phyloP scores from a whole-genome alignment of 352 stramenopile genomes.

The Phytopythium vexans region DNA sequence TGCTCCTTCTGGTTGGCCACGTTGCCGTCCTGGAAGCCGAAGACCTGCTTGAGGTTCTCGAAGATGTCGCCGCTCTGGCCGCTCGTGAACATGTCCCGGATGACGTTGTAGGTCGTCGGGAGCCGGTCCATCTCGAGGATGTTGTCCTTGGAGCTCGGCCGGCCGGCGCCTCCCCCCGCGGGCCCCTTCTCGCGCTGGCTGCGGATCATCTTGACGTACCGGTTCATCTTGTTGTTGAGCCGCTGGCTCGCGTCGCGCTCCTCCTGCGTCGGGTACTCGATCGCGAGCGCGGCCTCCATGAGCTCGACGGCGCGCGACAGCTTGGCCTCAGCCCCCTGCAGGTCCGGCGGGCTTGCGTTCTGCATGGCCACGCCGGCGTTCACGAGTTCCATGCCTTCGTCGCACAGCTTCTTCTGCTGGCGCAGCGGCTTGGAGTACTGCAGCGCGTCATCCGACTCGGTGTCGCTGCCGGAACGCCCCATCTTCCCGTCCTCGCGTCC shows the following conservation, averaged over 20 bases:
- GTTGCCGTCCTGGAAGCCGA: slow-evolving; percentile 94
- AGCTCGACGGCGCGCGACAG: slow-evolving; percentile 66
- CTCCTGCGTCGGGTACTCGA: slow-evolving; percentile 69
- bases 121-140: slow-evolving; percentile 71
- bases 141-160: slow-evolving; percentile 55
- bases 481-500: slow-evolving; percentile 16
- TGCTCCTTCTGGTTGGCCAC: slow-evolving; percentile 78
- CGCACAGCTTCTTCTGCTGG: slow-evolving; percentile 76
- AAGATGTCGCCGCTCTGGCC: slow-evolving; percentile 67
- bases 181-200: slow-evolving; percentile 65
- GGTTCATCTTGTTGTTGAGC: slow-evolving; percentile 83
- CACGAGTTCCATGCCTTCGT: slow-evolving; percentile 79
- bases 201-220: slow-evolving; percentile 87
- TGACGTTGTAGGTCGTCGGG: slow-evolving; percentile 59
- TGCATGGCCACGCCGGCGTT: slow-evolving; percentile 79
- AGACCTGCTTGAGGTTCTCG: slow-evolving; percentile 93
- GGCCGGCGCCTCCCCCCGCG: slow-evolving; percentile 20
- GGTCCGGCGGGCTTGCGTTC: slow-evolving; percentile 57
- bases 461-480: slow-evolving; percentile 44
- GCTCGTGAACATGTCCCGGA: slow-evolving; percentile 49
- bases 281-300: slow-evolving; percentile 75
- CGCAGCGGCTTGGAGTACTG: slow-evolving; percentile 57
- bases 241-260: slow-evolving; percentile 68
- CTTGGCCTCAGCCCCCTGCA: slow-evolving; percentile 52
- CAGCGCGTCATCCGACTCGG: slow-evolving; percentile 58